Evolutionary conservation across 139 green algal species (phyloP), one percentile per base, ranked within the genome.

Genomic region (Asterochloris sp.): DNA sequence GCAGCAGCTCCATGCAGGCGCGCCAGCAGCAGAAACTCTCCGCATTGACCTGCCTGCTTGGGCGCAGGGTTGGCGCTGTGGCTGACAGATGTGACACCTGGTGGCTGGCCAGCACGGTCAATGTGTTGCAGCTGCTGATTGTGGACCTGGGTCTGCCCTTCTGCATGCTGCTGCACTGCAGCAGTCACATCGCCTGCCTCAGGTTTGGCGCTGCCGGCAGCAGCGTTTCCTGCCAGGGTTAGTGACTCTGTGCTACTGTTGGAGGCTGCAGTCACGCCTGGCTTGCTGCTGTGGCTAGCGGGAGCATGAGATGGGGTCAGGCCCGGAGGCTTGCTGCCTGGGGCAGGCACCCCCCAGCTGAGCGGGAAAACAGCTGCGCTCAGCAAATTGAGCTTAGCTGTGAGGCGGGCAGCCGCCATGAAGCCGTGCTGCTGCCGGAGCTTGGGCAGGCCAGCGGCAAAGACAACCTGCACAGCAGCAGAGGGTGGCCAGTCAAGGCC

Each of bases 291-390:
- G n/a, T n/a, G 66, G 21, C 17, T 8, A 71, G 66, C 17, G 2
- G 17, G 17, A 64, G 73, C 0, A 19, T 16, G 12, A 21, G 29
- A 23, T 21, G 38, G 27, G 15, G 73, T 21, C 74, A 78, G 0
- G 26, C 27, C 29, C 0, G 28, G 60, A 14, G 68, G 2, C 54
- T 80, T 80, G 76, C 4, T 54, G 38, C 38, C 4, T 73, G 66
- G 23, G 66, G 66, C 21, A 21, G 21, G 66, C 21, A 62, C 2
- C n/a, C 78, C 78, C 61, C 80, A 82, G 10, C 90, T 90, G 77
- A 94, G 88, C 19, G 90, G 90, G 76, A 94, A 94, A 24, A 94
- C 73, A 11, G 54, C 75, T 23, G 77, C 81, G 76, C 83, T 85
- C 0, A 94, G 62, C 24, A 90, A 66, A 73, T 87, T 83, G 10